These are phyloP conservation scores for Amyloporia xantha DNA, from an alignment of 768 basidiomycete species.

Conservation along the genomic window DNA sequence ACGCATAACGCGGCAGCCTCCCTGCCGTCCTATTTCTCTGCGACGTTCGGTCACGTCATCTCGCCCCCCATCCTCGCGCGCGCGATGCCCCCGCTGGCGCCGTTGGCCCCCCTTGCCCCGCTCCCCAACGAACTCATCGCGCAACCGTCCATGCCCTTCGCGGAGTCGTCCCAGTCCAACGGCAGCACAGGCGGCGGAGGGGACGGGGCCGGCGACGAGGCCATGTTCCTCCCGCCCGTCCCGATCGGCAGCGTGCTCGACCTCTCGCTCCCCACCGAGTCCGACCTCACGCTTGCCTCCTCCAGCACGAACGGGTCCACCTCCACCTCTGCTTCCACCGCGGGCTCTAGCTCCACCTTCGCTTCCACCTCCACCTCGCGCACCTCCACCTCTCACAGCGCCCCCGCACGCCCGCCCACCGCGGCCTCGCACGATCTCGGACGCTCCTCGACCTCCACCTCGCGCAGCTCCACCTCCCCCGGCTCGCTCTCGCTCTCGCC, in stretches of 20 bases:
- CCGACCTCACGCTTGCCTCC: neutral
- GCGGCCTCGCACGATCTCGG: neutral
- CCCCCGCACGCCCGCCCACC: neutral
- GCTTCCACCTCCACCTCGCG: neutral
- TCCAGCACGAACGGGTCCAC: neutral
- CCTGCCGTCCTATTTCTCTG: slow-evolving; percentile 61
- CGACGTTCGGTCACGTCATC: slow-evolving; percentile 61
- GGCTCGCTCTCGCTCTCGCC: slow-evolving; percentile 3
- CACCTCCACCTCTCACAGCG: slow-evolving; percentile 1
- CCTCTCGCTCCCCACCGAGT: neutral
- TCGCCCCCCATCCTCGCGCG: slow-evolving; percentile 56
- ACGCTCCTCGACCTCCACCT: neutral
- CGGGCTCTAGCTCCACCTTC: neutral
- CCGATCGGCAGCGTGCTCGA: neutral
- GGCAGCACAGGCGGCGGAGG: no score
- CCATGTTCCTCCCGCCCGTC: neutral
- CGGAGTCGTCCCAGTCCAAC: neutral
- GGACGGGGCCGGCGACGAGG: no score
- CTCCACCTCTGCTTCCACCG: neutral
- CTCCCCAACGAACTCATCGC: slow-evolving; percentile 15
- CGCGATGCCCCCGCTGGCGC: slow-evolving; percentile 65
- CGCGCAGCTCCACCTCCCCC: neutral
- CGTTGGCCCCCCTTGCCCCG: slow-evolving; percentile 50
- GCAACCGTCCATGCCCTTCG: neutral
- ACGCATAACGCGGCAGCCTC: neutral